Percentiles rank a stretch among this genome's conserved stretches.
Conservation (phyloP, 768 basidiomycete genomes). For the Rhizopogon vesiculosus region DNA sequence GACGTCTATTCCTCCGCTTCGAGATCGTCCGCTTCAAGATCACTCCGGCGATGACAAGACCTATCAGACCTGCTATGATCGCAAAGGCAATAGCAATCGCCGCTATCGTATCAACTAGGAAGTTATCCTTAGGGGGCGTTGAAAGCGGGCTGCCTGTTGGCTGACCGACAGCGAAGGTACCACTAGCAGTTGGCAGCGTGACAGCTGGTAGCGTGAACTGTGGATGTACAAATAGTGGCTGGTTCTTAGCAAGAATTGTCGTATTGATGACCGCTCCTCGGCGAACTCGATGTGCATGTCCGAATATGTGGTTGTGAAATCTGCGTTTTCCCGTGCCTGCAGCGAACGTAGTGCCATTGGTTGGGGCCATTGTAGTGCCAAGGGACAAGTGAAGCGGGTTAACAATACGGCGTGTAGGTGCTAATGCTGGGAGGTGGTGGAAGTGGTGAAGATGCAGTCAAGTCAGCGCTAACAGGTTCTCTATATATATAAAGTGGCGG, state of each 20-base stretch:
- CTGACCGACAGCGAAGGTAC: background rate
- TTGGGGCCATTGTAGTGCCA: background rate
- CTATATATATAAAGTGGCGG: background rate
- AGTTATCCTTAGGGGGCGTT: background rate
- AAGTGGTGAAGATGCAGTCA: background rate
- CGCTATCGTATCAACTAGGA: constrained; percentile 16
- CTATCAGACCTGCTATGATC: constrained; percentile 22
- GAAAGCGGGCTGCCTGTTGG: background rate
- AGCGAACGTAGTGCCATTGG: background rate
- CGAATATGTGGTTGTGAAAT: background rate
- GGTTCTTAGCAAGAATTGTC: background rate
- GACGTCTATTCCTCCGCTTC: background rate
- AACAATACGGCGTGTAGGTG: background rate
- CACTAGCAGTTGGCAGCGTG: too few relatives aligned
- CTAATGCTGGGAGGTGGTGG: background rate
- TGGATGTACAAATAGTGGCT: background rate
- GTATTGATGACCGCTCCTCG: background rate
- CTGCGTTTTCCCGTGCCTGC: background rate
- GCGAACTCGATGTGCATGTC: background rate
- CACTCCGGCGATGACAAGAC: constrained; percentile 22
- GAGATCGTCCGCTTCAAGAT: constrained; percentile 13
- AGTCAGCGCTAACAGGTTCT: too few relatives aligned
- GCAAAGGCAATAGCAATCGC: constrained; percentile 19
- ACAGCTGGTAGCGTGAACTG: background rate
- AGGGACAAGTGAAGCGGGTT: too few relatives aligned